Conservation (phyloP, 257 asterid genomes). For the Paulownia fortunei region DNA sequence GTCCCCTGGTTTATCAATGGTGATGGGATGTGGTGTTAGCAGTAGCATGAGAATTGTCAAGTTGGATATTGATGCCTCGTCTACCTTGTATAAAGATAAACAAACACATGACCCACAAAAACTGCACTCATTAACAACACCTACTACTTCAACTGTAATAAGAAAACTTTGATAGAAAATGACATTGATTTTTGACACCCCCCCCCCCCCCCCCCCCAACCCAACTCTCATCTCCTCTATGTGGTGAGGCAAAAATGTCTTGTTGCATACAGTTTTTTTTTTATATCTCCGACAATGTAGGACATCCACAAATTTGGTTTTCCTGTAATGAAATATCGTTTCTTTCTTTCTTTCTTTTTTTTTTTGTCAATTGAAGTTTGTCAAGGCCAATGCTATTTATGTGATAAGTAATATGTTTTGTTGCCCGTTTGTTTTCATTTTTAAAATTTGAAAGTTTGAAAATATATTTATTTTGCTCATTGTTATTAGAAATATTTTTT, state of each 20-base stretch:
- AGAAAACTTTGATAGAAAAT: constrained; percentile 33
- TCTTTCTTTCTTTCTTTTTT: neutral
- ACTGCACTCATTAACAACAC: constrained; percentile 43
- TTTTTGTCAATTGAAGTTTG: neutral
- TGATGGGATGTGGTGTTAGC: constrained; percentile 35
- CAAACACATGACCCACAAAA: constrained; percentile 49
- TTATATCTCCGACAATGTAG: constrained; percentile 18
- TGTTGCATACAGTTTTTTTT: neutral
- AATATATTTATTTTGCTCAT: no score
- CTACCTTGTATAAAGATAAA: constrained; percentile 35
- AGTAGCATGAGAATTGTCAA: constrained; percentile 42
- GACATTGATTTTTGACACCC: constrained; percentile 36
- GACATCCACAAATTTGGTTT: constrained; percentile 27
- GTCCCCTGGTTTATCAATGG: constrained; percentile 32
- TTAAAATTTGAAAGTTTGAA: no score
- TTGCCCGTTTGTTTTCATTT: no score
- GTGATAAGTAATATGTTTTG: no score
- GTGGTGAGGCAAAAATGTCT: constrained; percentile 7
- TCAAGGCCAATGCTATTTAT: neutral
- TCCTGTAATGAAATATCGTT: neutral
- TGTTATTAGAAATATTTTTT: no score
- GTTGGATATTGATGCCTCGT: constrained; percentile 59
- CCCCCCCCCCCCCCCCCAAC: neutral
- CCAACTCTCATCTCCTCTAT: neutral
- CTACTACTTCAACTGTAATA: constrained; percentile 30